Evolutionary conservation across 805 yeast species (phyloP).

Genomic region (Kuraishia capsulata): DNA sequence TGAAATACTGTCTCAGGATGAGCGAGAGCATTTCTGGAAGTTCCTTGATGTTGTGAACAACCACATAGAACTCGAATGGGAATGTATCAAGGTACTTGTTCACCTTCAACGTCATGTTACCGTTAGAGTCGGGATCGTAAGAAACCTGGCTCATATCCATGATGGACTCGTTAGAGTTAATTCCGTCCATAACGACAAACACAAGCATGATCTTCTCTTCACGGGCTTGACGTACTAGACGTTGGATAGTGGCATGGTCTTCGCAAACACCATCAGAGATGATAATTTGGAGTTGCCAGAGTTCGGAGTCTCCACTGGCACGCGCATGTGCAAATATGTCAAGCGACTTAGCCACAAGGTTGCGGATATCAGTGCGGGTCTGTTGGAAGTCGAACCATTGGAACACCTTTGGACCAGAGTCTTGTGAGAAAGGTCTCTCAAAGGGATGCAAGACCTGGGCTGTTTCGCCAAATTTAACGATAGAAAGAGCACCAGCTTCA

Average conservation of each 20-base stretch:
- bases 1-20: slow-evolving; percentile 86
- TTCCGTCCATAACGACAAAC: slow-evolving; percentile 88
- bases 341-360: slow-evolving; percentile 63
- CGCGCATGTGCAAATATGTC: slow-evolving; percentile 57
- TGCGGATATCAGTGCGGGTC: slow-evolving; percentile 73
- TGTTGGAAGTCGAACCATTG: slow-evolving; percentile 89
- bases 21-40: slow-evolving; percentile 86
- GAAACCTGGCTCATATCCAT: slow-evolving; percentile 91
- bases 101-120: slow-evolving; percentile 66
- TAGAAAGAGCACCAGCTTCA: slow-evolving; percentile 88
- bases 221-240: slow-evolving; percentile 84
- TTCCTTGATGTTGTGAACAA: slow-evolving; percentile 81
- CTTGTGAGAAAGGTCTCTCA: slow-evolving; percentile 73
- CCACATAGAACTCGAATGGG: slow-evolving; percentile 96
- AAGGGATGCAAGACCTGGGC: slow-evolving; percentile 84
- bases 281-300: slow-evolving; percentile 91
- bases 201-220: slow-evolving; percentile 92
- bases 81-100: slow-evolving; percentile 82
- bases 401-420: slow-evolving; percentile 76
- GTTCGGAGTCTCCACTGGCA: slow-evolving; percentile 38
- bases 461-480: slow-evolving; percentile 83
- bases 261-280: slow-evolving; percentile 97
- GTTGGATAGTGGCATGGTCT: slow-evolving; percentile 74
- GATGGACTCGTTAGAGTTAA: slow-evolving; percentile 75
- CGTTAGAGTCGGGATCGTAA: slow-evolving; percentile 62